phyloP scores from a whole-genome alignment of 2,329 filamentous ascomycete genomes.

The Colletotrichum ledebouriae region DNA sequence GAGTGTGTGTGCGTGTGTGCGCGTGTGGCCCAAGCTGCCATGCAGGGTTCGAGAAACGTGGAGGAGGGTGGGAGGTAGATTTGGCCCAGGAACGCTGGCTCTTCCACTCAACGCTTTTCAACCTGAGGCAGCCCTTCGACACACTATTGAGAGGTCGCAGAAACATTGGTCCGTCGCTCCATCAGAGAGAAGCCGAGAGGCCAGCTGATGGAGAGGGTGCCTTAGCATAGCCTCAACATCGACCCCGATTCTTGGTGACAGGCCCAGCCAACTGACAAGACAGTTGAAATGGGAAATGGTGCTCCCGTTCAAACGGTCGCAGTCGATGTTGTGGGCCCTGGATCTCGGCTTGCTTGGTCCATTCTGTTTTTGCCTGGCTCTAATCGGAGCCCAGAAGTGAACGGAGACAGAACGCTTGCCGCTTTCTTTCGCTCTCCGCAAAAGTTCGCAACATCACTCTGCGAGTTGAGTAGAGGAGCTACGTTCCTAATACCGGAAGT shows the following conservation, averaged over 20 bases:
- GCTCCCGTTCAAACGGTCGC: constrained; percentile 13
- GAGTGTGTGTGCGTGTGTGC: constrained; percentile 7
- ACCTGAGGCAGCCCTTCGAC: constrained; percentile 8
- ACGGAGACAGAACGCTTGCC: not conserved
- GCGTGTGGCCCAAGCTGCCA: constrained; percentile 30
- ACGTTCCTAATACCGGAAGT: not conserved
- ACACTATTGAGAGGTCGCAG: constrained; percentile 10
- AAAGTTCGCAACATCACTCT: not conserved
- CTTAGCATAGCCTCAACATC: constrained; percentile 32
- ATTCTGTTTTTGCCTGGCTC: constrained; percentile 10
- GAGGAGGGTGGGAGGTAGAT: constrained; percentile 14
- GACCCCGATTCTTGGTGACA: constrained; percentile 29
- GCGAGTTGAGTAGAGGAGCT: constrained; percentile 14
- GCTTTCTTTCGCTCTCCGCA: not conserved
- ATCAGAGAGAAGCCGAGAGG: constrained; percentile 16
- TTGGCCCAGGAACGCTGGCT: constrained; percentile 30
- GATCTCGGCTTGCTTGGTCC: constrained; percentile 30
- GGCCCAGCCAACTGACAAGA: constrained; percentile 19
- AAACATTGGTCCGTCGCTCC: constrained; percentile 1
- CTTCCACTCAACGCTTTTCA: constrained; percentile 8
- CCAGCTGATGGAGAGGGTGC: not conserved
- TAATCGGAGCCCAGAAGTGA: constrained; percentile 13
- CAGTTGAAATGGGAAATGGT: constrained; percentile 15
- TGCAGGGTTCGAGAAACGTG: constrained; percentile 39
- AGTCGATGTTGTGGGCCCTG: constrained; percentile 19